Evolutionary conservation across 306 rosid species (phyloP).

Genomic region (Cucumis sativus): DNA sequence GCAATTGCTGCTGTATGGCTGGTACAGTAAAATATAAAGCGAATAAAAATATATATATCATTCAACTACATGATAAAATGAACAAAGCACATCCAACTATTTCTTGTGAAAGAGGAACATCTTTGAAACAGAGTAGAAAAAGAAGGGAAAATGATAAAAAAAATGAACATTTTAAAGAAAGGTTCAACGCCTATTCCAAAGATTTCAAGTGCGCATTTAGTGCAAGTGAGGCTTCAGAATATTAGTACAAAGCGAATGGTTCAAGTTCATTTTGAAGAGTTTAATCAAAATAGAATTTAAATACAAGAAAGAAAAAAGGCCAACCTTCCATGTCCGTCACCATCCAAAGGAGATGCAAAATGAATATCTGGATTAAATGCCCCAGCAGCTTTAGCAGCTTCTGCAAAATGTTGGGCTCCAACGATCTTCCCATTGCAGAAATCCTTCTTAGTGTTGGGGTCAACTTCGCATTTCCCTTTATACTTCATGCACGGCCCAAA

Average conservation of each 20-base stretch:
- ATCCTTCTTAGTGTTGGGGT: slow-evolving; percentile 66
- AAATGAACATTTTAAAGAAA: neutral
- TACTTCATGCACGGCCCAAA: slow-evolving; percentile 76
- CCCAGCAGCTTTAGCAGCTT: slow-evolving; percentile 96
- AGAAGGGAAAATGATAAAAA: neutral
- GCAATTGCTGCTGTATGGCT: slow-evolving; percentile 99
- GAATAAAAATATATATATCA: neutral
- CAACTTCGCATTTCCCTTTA: slow-evolving; percentile 88
- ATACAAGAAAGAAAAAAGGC: slow-evolving; percentile 9
- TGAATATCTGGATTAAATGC: slow-evolving; percentile 83
- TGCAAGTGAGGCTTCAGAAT: neutral
- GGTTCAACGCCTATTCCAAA: neutral
- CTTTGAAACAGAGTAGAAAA: neutral
- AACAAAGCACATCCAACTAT: neutral
- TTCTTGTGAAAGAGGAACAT: neutral
- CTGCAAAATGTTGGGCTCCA: slow-evolving; percentile 98
- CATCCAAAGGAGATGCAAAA: slow-evolving; percentile 91
- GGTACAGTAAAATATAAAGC: slow-evolving; percentile 15
- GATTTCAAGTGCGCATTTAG: neutral
- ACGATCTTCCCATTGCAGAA: slow-evolving; percentile 94
- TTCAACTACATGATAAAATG: neutral
- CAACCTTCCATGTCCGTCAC: slow-evolving; percentile 99
- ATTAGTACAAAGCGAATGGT: neutral
- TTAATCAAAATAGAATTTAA: neutral
- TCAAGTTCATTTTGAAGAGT: neutral